Percentiles rank a stretch among this genome's conserved stretches.
Conservation (phyloP, 148 eudicot species). For the Chenopodium berlandieri region DNA sequence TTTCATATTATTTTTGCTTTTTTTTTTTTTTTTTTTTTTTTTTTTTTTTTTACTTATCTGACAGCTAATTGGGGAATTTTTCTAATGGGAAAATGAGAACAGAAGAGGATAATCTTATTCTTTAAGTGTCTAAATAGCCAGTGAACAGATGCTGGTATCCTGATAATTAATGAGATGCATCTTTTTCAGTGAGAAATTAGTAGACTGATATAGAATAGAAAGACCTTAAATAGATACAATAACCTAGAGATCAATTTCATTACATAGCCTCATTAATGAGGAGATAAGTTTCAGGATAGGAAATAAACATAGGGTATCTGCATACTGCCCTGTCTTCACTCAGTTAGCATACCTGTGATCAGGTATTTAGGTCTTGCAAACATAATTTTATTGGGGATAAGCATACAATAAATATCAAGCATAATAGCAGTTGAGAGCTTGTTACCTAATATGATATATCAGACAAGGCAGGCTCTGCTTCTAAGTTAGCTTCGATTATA, state of each 20-base stretch:
- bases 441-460: not conserved
- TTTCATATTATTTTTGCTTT: not conserved
- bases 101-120: too few species aligned
- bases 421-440: not conserved
- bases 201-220: not conserved
- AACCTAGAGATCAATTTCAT: too few species aligned
- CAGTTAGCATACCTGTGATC: not conserved
- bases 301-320: not conserved
- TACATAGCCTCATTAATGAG: too few species aligned
- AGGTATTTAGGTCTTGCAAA: not conserved
- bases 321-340: not conserved
- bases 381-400: not conserved
- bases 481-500: not conserved
- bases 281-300: not conserved
- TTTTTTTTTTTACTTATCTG: not conserved
- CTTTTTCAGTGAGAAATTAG: not conserved
- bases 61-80: not conserved
- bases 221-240: not conserved
- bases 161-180: too few species aligned
- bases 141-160: not conserved
- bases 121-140: too few species aligned
- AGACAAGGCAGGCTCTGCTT: not conserved
- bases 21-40: too few species aligned
- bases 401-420: not conserved
- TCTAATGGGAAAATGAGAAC: not conserved